Percentiles rank a stretch among this genome's conserved stretches.
Conservation (phyloP, 2,329 filamentous ascomycete species). For the Diaporthe aspalathi region DNA sequence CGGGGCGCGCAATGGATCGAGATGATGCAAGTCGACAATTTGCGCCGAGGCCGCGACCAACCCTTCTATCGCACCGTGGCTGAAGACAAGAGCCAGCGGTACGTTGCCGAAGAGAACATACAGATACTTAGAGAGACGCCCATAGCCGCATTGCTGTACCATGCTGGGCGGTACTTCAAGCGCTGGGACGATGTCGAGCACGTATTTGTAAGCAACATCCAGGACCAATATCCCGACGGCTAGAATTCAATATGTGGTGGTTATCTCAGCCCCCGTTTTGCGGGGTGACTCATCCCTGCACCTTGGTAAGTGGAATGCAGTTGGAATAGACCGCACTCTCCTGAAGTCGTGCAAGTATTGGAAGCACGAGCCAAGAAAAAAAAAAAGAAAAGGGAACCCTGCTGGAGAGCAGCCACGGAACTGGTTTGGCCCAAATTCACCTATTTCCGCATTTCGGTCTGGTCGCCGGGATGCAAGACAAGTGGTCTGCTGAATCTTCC, state of each 20-base stretch:
- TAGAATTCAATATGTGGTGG: conserved; percentile 48
- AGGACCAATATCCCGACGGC: conserved; percentile 75
- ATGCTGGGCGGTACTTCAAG: conserved; percentile 74
- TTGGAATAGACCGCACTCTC: too few relatives aligned
- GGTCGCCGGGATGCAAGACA: too few relatives aligned
- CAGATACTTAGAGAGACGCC: conserved; percentile 54
- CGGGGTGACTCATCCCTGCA: too few relatives aligned
- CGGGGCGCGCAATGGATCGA: conserved; percentile 69
- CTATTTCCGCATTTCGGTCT: too few relatives aligned
- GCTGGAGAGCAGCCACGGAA: too few relatives aligned
- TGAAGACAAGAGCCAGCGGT: conserved; percentile 70
- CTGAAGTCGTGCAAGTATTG: too few relatives aligned
- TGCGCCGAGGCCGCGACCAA: conserved; percentile 68
- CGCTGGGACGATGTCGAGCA: conserved; percentile 64
- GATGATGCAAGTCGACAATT: conserved; percentile 69
- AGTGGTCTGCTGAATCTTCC: too few relatives aligned
- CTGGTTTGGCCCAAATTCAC: too few relatives aligned
- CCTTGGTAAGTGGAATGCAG: too few relatives aligned
- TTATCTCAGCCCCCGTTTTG: too few relatives aligned
- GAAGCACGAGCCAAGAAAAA: too few relatives aligned
- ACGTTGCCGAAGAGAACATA: conserved; percentile 78
- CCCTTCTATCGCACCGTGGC: conserved; percentile 76
- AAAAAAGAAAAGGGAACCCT: too few relatives aligned
- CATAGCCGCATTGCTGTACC: conserved; percentile 57
- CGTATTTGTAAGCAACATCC: conserved; percentile 73